Evolutionary conservation across 2,329 filamentous ascomycete genomes (phyloP).

Genomic region (Phyllosticta paracitricarpa): DNA sequence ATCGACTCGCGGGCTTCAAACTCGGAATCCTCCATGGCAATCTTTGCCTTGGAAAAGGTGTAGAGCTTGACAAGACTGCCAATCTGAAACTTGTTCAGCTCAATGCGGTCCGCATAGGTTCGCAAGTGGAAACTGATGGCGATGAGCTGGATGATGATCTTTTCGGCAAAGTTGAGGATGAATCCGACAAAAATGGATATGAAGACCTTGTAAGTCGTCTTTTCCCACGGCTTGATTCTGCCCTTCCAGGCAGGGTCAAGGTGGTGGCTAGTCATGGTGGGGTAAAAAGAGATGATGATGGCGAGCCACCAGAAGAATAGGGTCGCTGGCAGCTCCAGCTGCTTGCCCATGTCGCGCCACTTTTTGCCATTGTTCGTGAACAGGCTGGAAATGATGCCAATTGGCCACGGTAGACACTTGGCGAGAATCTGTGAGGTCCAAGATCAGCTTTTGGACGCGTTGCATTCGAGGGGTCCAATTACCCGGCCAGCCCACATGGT

Average conservation of each 20-base stretch:
- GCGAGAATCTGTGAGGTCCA: conserved; percentile 42
- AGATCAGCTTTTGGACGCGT: neutral
- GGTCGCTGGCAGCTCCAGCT: conserved; percentile 75
- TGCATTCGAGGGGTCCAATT: conserved; percentile 8
- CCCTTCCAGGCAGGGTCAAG: conserved; percentile 38
- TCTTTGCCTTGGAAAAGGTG: conserved; percentile 53
- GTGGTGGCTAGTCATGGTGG: conserved; percentile 63
- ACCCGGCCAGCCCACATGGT: conserved; percentile 70
- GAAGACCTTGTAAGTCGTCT: conserved; percentile 73
- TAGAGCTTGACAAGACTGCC: conserved; percentile 56
- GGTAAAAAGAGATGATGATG: conserved; percentile 74
- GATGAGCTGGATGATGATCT: conserved; percentile 90
- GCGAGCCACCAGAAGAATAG: conserved; percentile 89
- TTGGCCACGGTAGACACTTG: conserved; percentile 52
- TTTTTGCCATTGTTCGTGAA: conserved; percentile 86
- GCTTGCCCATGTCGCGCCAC: conserved; percentile 79
- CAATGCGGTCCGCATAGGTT: conserved; percentile 84
- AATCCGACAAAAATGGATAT: conserved; percentile 73
- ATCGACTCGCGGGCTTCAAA: conserved; percentile 50
- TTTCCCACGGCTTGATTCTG: conserved; percentile 56
- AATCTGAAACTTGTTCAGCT: conserved; percentile 86
- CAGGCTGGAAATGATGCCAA: conserved; percentile 57
- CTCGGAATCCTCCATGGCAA: conserved; percentile 64
- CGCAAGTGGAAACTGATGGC: conserved; percentile 85
- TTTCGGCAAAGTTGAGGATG: conserved; percentile 76